Evolutionary conservation across 768 basidiomycete species (phyloP).

Genomic region (Pholiota molesta): DNA sequence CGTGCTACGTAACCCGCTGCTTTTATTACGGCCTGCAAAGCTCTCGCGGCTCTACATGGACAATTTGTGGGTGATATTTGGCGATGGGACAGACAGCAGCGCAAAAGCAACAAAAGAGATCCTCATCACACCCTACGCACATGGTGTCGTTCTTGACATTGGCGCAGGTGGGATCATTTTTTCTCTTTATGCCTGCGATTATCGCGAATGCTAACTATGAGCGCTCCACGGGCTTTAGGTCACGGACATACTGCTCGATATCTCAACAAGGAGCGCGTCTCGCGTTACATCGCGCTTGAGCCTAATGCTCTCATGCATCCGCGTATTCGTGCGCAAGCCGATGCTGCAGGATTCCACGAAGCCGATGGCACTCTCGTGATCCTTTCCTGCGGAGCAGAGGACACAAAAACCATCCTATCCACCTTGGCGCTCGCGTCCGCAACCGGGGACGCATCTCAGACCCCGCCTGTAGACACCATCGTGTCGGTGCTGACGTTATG

Average conservation of each 20-base stretch:
- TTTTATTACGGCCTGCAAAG: slow-evolving; percentile 46
- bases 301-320: slow-evolving; percentile 70
- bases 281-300: slow-evolving; percentile 72
- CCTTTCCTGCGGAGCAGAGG: slow-evolving; percentile 66
- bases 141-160: slow-evolving; percentile 66
- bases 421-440: slow-evolving; percentile 30
- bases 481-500: slow-evolving; percentile 70
- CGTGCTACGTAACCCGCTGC: slow-evolving; percentile 40
- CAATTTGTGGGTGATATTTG: slow-evolving; percentile 57
- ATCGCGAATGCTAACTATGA: background rate
- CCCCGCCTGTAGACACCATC: slow-evolving; percentile 56
- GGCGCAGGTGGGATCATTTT: slow-evolving; percentile 56
- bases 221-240: slow-evolving; percentile 36
- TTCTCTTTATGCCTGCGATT: background rate
- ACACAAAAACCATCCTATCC: slow-evolving; percentile 49
- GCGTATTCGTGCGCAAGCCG: slow-evolving; percentile 51
- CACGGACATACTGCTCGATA: slow-evolving; percentile 67
- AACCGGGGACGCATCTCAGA: background rate
- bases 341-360: slow-evolving; percentile 54
- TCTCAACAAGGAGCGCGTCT: slow-evolving; percentile 55
- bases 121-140: slow-evolving; percentile 57
- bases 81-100: slow-evolving; percentile 46
- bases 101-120: slow-evolving; percentile 41
- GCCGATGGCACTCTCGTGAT: slow-evolving; percentile 56
- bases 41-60: slow-evolving; percentile 62